Evolutionary conservation across 495 filamentous ascomycete genomes (phyloP), one percentile per base, ranked within the genome.

Genomic region (Xylaria grammica): DNA sequence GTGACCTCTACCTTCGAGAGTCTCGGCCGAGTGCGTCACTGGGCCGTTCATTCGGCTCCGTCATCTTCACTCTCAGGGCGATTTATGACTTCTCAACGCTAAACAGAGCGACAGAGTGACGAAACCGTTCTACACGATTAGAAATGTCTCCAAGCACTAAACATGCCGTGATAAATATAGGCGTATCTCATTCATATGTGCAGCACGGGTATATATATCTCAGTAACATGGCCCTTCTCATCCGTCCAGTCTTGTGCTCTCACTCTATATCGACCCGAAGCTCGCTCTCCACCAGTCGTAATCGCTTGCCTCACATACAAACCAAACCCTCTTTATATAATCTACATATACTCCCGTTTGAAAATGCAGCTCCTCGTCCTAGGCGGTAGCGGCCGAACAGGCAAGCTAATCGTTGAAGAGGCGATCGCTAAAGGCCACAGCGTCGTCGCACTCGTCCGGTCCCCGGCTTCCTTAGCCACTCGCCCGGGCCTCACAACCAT

Each of bases 371-470:
- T 81, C 65, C 73, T 82, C 51, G 57, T 82, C 65, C 60, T 79
- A 60, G 80, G 80, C 26, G 81, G 74, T 57, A 80, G 58, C 58
- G 79, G 80, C 60, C 74, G 76, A 53, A 82, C 77, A 48, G 80
- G 80, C 62, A 65, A 71, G 46, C 69, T 80, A 42, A 75, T 76
- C 46, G 69, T 81, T 51, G 68, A 76, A 57, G 73, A 79, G 69
- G 74, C 76, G 29, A 67, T 80, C n/a, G 44, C 73, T n/a, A 72
- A 73, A 42, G 69, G 69, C 67, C 75, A 81, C 65, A 75, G 68
- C 20, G 60, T 82, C 52, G 80, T 74, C 44, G 79, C 79, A 24
- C 72, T 82, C 11, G 75, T 79, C 63, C 75, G 80, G 50, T 73
- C 75, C 49, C 66, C 77, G 30, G 68, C 71, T 29, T 60, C 72